Base-by-base conservation (phyloP, 2,329 filamentous ascomycete species). In the Stemphylium vesicarium region DNA sequence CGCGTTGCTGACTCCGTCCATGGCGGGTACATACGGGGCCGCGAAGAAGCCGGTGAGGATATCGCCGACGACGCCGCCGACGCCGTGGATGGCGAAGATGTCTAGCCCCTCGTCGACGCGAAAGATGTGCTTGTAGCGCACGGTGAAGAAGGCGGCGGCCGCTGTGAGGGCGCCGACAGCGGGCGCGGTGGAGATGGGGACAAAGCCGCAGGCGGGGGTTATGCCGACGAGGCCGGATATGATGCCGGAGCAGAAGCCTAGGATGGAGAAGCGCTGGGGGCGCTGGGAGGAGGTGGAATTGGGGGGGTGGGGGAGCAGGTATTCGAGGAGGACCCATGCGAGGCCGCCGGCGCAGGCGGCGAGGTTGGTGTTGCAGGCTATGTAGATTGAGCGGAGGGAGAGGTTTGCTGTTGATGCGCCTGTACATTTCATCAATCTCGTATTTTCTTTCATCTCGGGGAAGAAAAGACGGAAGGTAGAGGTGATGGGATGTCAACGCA, bases 31-130 rank as follows among this genome's bases (percentile, higher is more conserved):
- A 65, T 69, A 73, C 11, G 70, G 52, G 1, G 82, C 79, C 0
- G 84, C 84, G 47, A 86, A 86, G 26, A 86, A 75, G 2, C 84
- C 84, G 0, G 84, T 86, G 15, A 86, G 65, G 42, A 86, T 76
- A 31, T 82, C 80, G 13, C 84, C 84, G 0, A 86, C 78, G 57
- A 82, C 79, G 10, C 84, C 84, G n/a, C 84, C 84, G 2, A 86
- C 73, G 15, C 84, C 84, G 63, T 87, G 84, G 24, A 86, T 80
- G 26, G 82, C 82, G 56, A 85, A 86, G 44, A 86, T 84, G 54
- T 86, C 84, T 46, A 86, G 77, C 2, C 83, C 82, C 40, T 86
- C 84, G 53, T 86, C 84, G 10, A 86, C 78, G 8, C 76, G 75
- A 4, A 85, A 71, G 55, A 83, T 74, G 45, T 84, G 75, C 62